A percentile compares a stretch with the other conserved stretches of the same genome.
These are phyloP conservation scores for Phlegmacium glaucopus DNA, from an alignment of 768 basidiomycete genomes.

Conservation along the genomic window DNA sequence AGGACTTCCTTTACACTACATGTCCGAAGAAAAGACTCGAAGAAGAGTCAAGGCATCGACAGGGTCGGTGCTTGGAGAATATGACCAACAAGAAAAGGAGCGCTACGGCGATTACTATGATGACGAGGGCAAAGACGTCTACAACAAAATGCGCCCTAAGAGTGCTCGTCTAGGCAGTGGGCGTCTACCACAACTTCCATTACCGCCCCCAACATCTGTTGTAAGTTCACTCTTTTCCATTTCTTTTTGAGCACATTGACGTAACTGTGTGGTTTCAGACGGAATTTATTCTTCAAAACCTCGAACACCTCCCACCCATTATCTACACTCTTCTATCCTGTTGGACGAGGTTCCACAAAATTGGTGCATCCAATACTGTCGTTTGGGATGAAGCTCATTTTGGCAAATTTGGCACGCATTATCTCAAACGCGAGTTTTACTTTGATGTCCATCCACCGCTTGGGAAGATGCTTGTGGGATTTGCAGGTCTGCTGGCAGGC, in stretches of 20 bases:
- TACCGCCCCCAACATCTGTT: conserved; percentile 65
- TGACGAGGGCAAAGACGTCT: conserved; percentile 51
- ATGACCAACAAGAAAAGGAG: conserved; percentile 23
- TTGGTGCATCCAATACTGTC: conserved; percentile 81
- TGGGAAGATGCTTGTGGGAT: conserved; percentile 98
- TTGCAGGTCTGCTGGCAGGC: conserved; percentile 87
- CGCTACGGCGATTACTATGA: conserved; percentile 32
- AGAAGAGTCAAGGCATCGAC: conserved; percentile 34
- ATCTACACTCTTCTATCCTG: conserved; percentile 92
- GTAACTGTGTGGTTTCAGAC: conserved; percentile 37
- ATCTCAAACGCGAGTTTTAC: conserved; percentile 98
- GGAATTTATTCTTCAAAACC: conserved; percentile 78
- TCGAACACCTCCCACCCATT: conserved; percentile 72
- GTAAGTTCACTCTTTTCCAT: conserved; percentile 32
- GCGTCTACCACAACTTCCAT: conserved; percentile 52
- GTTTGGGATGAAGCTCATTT: conserved; percentile 99
- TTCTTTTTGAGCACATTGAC: conserved; percentile 15
- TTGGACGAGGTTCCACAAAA: conserved; percentile 92
- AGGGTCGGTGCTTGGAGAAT: conserved; percentile 13
- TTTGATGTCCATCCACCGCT: conserved; percentile 99
- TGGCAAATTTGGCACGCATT: conserved; percentile 97
- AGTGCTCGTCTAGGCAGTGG: conserved; percentile 51
- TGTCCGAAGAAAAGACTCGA: conserved; percentile 67
- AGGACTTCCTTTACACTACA: conserved; percentile 47
- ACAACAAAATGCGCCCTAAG: conserved; percentile 42